phyloP scores from a whole-genome alignment of 441 rosid genomes.

The Euphorbia celastroides region DNA sequence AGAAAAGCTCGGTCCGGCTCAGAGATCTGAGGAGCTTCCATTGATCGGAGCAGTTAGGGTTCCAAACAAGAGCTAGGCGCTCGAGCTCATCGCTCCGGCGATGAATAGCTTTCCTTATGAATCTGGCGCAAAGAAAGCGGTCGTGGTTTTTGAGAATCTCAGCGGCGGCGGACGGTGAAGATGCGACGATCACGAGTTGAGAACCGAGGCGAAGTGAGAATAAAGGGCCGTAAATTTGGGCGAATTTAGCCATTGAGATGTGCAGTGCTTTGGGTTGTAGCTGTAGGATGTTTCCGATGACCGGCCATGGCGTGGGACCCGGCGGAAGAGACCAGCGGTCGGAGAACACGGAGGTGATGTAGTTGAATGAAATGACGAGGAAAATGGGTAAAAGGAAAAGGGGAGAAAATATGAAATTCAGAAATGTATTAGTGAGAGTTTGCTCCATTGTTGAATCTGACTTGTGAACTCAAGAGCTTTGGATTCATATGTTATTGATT shows the following conservation, averaged over 20 bases:
- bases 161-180: slow-evolving; percentile 20
- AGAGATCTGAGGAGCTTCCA: slow-evolving; percentile 26
- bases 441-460: too few relatives aligned
- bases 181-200: slow-evolving; percentile 19
- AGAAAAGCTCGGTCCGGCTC: slow-evolving; percentile 27
- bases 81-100: background rate
- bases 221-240: slow-evolving; percentile 26
- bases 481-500: too few relatives aligned
- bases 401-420: too few relatives aligned
- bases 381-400: background rate
- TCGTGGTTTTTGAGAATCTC: slow-evolving; percentile 32
- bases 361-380: background rate
- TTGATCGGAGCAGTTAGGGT: slow-evolving; percentile 13
- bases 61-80: slow-evolving; percentile 18
- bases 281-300: slow-evolving; percentile 25
- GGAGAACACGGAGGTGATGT: background rate
- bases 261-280: slow-evolving; percentile 20
- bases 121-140: slow-evolving; percentile 21
- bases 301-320: slow-evolving; percentile 26
- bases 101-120: background rate
- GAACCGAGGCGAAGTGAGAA: slow-evolving; percentile 17
- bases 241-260: slow-evolving; percentile 18
- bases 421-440: too few relatives aligned
- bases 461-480: too few relatives aligned
- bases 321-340: slow-evolving; percentile 14